Conservation (phyloP, 805 yeast species). For the Wickerhamiella spandovensis region DNA sequence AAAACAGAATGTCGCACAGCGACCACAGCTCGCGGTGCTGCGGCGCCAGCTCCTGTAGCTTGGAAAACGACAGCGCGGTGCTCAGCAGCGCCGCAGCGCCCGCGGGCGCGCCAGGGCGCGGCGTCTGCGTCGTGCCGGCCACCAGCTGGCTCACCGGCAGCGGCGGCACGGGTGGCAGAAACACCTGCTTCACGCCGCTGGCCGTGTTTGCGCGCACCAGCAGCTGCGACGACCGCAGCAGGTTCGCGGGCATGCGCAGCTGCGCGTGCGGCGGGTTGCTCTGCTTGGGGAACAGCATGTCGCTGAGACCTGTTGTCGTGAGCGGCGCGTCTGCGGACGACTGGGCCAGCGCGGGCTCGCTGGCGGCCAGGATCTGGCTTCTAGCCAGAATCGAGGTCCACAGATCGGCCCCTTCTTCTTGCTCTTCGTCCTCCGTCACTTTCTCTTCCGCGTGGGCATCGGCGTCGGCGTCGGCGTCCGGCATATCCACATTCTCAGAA, state of each 20-base stretch:
- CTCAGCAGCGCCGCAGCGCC: constrained; percentile 7
- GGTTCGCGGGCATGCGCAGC: not conserved
- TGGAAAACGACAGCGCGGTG: not conserved
- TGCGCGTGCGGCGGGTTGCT: not conserved
- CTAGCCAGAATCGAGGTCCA: not conserved
- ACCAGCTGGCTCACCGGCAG: not conserved
- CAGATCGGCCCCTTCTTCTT: no score
- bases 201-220: not conserved
- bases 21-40: constrained; percentile 29
- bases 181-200: not conserved
- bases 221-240: not conserved
- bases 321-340: not conserved
- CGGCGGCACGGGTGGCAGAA: not conserved
- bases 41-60: constrained; percentile 8
- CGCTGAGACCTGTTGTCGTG: not conserved
- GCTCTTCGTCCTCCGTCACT: no score
- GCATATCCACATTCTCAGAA: not conserved
- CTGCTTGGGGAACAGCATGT: not conserved
- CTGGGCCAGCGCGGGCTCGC: not conserved
- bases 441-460: not conserved
- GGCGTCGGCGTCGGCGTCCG: not conserved
- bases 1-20: constrained; percentile 54
- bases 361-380: not conserved
- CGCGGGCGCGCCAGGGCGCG: not conserved
- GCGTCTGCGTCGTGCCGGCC: not conserved